These are phyloP conservation scores for Astragalus glycyphyllos DNA, from an alignment of 306 rosid genomes.

Conservation along the genomic window DNA sequence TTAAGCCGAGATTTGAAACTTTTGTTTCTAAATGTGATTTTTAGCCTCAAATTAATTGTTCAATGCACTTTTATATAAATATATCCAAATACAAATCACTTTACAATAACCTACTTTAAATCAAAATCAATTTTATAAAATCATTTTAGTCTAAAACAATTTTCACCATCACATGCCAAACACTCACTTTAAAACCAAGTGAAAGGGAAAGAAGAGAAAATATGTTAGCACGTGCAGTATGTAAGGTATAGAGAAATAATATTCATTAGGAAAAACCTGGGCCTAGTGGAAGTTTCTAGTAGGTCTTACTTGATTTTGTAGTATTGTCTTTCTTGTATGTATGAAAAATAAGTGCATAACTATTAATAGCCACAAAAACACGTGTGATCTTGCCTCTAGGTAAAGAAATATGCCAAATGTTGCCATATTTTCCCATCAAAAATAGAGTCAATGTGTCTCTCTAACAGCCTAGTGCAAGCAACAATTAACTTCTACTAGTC, in stretches of 20 bases:
- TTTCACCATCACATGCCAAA: no score
- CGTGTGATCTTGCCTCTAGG: background rate
- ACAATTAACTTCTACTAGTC: conserved; percentile 4
- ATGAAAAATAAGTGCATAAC: background rate
- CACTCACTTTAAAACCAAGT: no score
- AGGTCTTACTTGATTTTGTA: background rate
- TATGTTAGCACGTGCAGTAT: background rate
- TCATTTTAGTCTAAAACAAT: no score
- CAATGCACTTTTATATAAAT: no score
- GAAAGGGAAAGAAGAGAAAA: no score
- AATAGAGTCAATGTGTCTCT: background rate
- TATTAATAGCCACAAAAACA: background rate
- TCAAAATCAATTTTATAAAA: no score
- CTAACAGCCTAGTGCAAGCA: conserved; percentile 33
- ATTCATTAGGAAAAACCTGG: background rate
- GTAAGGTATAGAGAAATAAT: background rate
- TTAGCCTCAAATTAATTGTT: no score
- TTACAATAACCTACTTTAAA: no score
- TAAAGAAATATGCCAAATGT: background rate
- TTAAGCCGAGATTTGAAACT: no score
- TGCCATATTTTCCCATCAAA: background rate
- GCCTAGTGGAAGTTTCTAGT: background rate
- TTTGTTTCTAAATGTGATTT: no score
- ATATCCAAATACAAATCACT: no score
- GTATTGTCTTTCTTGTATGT: no score